Conservation (phyloP, 1,139 yeast species). For the Entelexis paramagnoliae region DNA sequence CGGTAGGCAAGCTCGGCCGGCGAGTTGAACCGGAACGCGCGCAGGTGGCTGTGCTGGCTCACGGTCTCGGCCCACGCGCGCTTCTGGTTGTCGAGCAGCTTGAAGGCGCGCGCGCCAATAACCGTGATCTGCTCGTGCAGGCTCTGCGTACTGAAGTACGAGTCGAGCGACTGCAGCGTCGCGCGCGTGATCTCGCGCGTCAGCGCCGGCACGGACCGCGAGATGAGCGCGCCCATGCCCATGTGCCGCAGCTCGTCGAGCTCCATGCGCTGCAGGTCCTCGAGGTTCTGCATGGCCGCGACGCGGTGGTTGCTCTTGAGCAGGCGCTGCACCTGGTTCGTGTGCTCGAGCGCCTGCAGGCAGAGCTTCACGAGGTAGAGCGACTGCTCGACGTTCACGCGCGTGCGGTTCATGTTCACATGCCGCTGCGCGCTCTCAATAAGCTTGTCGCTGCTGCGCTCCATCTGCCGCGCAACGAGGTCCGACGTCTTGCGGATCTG, state of each 20-base stretch:
- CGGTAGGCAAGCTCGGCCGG: conserved; percentile 72
- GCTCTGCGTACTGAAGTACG: conserved; percentile 48
- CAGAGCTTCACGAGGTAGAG: conserved; percentile 41
- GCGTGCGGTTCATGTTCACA: conserved; percentile 20
- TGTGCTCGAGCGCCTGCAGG: conserved; percentile 71
- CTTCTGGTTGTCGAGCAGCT: conserved; percentile 36
- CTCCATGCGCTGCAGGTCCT: conserved; percentile 60
- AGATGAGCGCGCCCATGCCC: conserved; percentile 52
- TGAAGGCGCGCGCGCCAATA: conserved; percentile 29
- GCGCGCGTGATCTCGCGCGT: conserved; percentile 69
- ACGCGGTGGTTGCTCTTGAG: conserved; percentile 67
- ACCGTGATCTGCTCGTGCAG: conserved; percentile 45
- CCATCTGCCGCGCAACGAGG: conserved; percentile 44
- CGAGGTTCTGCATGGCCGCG: conserved; percentile 74
- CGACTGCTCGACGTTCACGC: conserved; percentile 31
- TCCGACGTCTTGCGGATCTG: conserved; percentile 45
- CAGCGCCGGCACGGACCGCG: conserved; percentile 67
- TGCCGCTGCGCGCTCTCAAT: conserved; percentile 36
- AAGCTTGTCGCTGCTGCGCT: conserved; percentile 54
- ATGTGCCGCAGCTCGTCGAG: conserved; percentile 60
- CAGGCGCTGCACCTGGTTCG: conserved; percentile 76
- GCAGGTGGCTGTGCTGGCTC: conserved; percentile 37
- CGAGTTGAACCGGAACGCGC: conserved; percentile 64
- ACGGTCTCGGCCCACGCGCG: conserved; percentile 46
- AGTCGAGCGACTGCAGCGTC: conserved; percentile 60